Base-by-base conservation (phyloP, 2,329 filamentous ascomycete genomes). In the Penicillium sclerotigenum region DNA sequence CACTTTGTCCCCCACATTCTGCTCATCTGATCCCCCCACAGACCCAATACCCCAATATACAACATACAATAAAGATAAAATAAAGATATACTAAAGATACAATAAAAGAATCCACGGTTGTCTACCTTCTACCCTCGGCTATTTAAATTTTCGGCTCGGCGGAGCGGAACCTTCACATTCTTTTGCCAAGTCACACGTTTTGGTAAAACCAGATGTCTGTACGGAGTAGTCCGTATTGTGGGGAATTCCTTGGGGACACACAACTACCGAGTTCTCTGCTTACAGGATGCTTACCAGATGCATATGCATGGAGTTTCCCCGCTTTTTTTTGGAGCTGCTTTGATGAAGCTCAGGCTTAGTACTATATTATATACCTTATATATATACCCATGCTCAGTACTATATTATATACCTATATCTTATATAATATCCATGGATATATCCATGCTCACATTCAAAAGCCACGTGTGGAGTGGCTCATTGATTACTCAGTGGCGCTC, bases 81-180 rank as follows among this genome's bases (percentile, higher is more conserved):
- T n/a, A n/a, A n/a, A n/a, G n/a, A n/a, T n/a, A n/a, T n/a, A n/a
- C n/a, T n/a, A n/a, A n/a, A n/a, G n/a, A n/a, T n/a, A n/a, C n/a
- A n/a, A n/a, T n/a, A n/a, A n/a, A n/a, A n/a, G n/a, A n/a, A 33
- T 24, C 47, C 47, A 38, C 20, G 26, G 47, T 40, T 14, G 9
- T 24, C 20, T 18, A 16, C 41, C 22, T n/a, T 13, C n/a, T 22
- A 47, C 24, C 29, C 52, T 53, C 52, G 46, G 52, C 28, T 43
- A 41, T 9, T n/a, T 20, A 22, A 2, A n/a, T 38, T 18, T 41
- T 59, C 58, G 60, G 60, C 37, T 62, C 60, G 60, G 60, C 45
- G 60, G 60, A 62, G 58, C 60, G 60, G 60, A 62, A 57, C 34
- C 18, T n/a, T 26, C 4, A n/a, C n/a, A n/a, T n/a, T n/a, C n/a